Evolutionary conservation across 2,329 filamentous ascomycete genomes (phyloP).

Genomic region (Alternaria ethzedia): DNA sequence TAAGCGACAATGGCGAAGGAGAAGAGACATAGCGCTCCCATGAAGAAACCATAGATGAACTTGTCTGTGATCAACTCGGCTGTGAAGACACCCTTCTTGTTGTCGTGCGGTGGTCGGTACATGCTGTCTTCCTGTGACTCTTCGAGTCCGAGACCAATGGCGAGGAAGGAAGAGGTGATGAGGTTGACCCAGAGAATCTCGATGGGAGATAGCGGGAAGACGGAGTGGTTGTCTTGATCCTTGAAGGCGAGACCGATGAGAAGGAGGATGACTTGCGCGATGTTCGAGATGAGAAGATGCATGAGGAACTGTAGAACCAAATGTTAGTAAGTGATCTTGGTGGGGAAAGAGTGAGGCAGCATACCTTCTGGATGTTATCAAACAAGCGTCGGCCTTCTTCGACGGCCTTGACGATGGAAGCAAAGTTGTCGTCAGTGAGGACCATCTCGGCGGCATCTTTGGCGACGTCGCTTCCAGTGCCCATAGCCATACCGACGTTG

Average conservation of each 20-base stretch:
- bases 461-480: conserved; percentile 49
- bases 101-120: conserved; percentile 53
- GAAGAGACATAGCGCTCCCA: conserved; percentile 53
- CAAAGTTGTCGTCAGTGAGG: conserved; percentile 51
- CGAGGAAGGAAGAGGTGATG: conserved; percentile 56
- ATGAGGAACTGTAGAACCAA: conserved; percentile 47
- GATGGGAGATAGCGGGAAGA: conserved; percentile 55
- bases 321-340: background rate
- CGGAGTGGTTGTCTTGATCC: conserved; percentile 51
- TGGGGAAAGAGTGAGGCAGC: background rate
- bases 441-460: conserved; percentile 52
- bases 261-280: conserved; percentile 56
- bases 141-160: conserved; percentile 56
- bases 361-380: conserved; percentile 51
- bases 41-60: conserved; percentile 56
- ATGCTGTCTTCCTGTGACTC: conserved; percentile 55
- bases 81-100: conserved; percentile 54
- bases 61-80: conserved; percentile 56
- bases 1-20: conserved; percentile 55
- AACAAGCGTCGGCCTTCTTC: conserved; percentile 51
- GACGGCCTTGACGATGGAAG: conserved; percentile 51
- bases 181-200: conserved; percentile 58
- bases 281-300: conserved; percentile 57
- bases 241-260: conserved; percentile 56
- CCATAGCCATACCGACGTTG: conserved; percentile 54